Percentiles rank a stretch among this genome's conserved stretches.
Evolutionary conservation across 805 yeast species (phyloP).

Genomic region (Saturnispora kantuleensis): DNA sequence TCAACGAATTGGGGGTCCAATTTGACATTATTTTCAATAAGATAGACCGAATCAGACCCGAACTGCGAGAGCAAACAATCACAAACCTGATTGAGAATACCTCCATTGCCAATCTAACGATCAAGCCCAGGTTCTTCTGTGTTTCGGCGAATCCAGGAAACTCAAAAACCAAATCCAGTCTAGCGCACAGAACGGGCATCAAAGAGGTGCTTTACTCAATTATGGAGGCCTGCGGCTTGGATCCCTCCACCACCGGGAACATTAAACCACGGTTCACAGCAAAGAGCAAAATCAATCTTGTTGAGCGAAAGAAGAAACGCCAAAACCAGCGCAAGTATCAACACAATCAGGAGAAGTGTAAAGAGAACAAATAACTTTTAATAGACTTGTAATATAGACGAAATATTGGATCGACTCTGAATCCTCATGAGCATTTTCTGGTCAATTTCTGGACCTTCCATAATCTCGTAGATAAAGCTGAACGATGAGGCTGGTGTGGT

Average conservation of each 20-base stretch:
- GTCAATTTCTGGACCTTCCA: no score
- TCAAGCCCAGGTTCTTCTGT: constrained; percentile 36
- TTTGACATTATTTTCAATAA: constrained; percentile 74
- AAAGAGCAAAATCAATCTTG: constrained; percentile 10
- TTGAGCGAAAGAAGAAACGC: constrained; percentile 10
- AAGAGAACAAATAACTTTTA: not conserved
- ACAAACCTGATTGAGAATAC: constrained; percentile 30
- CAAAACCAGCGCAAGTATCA: constrained; percentile 11
- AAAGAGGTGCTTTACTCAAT: constrained; percentile 42
- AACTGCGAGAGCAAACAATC: constrained; percentile 26
- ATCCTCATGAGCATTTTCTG: no score
- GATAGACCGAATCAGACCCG: constrained; percentile 44
- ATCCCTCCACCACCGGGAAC: constrained; percentile 4
- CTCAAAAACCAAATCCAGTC: constrained; percentile 18
- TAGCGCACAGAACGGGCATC: constrained; percentile 37
- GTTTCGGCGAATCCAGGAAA: constrained; percentile 40
- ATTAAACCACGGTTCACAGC: constrained; percentile 8
- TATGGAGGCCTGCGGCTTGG: constrained; percentile 42
- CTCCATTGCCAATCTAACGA: constrained; percentile 30
- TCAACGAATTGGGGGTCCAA: constrained; percentile 47
- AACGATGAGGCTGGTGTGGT: not conserved
- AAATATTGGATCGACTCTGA: no score
- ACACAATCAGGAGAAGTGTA: constrained; percentile 1
- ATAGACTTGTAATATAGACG: no score
- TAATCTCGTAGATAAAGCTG: not conserved